A percentile compares a stretch with the other conserved stretches of the same genome.
Evolutionary conservation across 1,284 basidiomycete genomes (phyloP).

Genomic region (Cerrena zonata): DNA sequence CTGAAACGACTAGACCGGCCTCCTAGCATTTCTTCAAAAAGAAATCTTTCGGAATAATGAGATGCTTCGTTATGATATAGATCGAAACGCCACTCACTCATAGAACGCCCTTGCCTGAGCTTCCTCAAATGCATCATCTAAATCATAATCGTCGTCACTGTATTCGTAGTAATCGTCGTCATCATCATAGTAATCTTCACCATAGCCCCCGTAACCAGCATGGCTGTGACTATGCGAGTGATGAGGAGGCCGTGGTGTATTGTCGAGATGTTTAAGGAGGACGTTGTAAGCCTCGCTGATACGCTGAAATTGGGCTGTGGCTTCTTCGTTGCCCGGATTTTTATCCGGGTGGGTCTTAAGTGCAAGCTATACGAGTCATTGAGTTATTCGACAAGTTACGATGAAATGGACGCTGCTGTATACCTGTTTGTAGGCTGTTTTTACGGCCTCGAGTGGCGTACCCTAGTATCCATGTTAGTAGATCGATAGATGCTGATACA

Average conservation of each 20-base stretch:
- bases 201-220: constrained; percentile 22
- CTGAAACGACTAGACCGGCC: constrained; percentile 32
- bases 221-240: constrained; percentile 15
- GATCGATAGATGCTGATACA: constrained; percentile 8
- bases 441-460: constrained; percentile 55
- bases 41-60: constrained; percentile 29
- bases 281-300: constrained; percentile 63
- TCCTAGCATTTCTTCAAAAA: constrained; percentile 42
- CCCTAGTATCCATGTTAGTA: constrained; percentile 36
- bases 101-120: constrained; percentile 39
- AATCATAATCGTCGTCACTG: constrained; percentile 26
- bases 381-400: background rate
- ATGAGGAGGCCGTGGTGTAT: constrained; percentile 22
- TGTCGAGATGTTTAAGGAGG: constrained; percentile 50
- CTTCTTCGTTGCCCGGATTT: constrained; percentile 56
- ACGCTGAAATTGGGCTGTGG: constrained; percentile 63
- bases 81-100: constrained; percentile 28
- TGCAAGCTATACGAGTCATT: constrained; percentile 42
- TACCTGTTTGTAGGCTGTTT: constrained; percentile 63
- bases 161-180: constrained; percentile 30
- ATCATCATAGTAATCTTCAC: constrained; percentile 27
- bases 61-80: background rate
- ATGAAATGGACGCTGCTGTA: background rate
- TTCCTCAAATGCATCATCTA: too few species aligned
- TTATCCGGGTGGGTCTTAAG: constrained; percentile 71